A percentile compares a stretch with the other conserved stretches of the same genome.
These are phyloP conservation scores for Chrysanthemum makinoi DNA, from an alignment of 129 eudicot genomes.

Conservation along the genomic window DNA sequence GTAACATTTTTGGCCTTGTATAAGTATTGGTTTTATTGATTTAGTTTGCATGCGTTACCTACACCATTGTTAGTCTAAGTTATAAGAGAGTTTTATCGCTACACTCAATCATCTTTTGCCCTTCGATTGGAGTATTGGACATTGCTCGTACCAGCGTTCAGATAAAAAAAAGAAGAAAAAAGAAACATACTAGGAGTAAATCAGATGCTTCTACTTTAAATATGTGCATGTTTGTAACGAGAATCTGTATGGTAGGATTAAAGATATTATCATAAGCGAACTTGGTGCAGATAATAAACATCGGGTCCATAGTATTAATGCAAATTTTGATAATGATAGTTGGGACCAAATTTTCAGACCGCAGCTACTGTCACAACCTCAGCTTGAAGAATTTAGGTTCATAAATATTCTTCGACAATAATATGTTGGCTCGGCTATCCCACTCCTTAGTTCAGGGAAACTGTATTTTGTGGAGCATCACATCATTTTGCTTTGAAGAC, in stretches of 20 bases:
- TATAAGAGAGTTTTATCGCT: conserved; percentile 9
- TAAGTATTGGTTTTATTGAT: no score
- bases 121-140: background rate
- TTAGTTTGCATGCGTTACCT: background rate
- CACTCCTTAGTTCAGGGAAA: conserved; percentile 25
- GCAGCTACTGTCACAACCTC: background rate
- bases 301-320: no score
- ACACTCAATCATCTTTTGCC: background rate
- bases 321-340: background rate
- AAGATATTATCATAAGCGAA: background rate
- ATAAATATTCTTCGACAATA: background rate
- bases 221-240: background rate
- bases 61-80: background rate
- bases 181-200: background rate
- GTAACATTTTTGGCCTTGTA: no score
- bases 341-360: no score
- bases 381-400: conserved; percentile 4
- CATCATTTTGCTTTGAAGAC: conserved; percentile 24
- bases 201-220: background rate
- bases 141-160: background rate
- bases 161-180: background rate
- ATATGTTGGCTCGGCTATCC: background rate
- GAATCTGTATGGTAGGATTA: background rate
- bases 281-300: background rate
- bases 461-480: conserved; percentile 30